Evolutionary conservation across 768 basidiomycete species (phyloP).

Genomic region (Trametes cingulata): DNA sequence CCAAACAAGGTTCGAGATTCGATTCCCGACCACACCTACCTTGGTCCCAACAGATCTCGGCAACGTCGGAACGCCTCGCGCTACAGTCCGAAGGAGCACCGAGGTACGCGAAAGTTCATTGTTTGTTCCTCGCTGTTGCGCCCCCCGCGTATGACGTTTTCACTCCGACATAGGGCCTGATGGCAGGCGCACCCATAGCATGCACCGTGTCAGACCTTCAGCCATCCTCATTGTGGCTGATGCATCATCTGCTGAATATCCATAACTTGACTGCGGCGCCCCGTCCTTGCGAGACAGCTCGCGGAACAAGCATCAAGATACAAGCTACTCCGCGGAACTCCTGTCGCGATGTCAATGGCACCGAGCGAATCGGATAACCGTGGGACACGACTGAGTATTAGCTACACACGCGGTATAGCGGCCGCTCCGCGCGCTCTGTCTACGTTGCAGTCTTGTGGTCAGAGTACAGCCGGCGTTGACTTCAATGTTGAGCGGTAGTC

Average conservation of each 20-base stretch:
- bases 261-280: background rate
- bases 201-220: background rate
- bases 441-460: background rate
- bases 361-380: slow-evolving; percentile 1
- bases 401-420: slow-evolving; percentile 3
- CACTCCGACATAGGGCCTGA: background rate
- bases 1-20: slow-evolving; percentile 2
- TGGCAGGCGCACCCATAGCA: background rate
- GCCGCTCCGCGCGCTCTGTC: background rate
- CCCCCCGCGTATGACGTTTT: background rate
- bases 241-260: background rate
- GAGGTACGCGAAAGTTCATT: slow-evolving; percentile 1
- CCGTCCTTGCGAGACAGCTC: background rate
- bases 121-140: background rate
- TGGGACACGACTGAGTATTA: background rate
- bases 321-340: background rate
- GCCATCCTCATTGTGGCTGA: background rate
- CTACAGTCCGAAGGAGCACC: background rate
- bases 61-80: background rate
- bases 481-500: background rate
- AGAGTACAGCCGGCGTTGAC: background rate
- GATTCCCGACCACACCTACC: slow-evolving; percentile 2
- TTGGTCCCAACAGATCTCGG: background rate
- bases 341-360: background rate
- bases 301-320: background rate